Conservation (phyloP, 441 rosid genomes). For the Aquilaria agallochum region DNA sequence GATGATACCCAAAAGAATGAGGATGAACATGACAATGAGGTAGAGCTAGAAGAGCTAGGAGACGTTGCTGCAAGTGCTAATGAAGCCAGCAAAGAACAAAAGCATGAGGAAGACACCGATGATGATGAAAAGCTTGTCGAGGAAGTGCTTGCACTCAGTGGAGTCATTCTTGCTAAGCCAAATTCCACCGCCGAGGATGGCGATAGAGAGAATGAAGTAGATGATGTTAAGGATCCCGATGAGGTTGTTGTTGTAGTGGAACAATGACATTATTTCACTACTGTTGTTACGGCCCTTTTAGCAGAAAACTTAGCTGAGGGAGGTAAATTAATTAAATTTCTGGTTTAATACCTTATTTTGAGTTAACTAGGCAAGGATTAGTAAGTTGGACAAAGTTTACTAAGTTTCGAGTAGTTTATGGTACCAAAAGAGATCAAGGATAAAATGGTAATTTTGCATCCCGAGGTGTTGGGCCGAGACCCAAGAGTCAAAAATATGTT, state of each 20-base stretch:
- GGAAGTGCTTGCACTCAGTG: constrained; percentile 63
- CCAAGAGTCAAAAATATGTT: no score
- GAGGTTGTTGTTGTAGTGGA: constrained; percentile 57
- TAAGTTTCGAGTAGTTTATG: no score
- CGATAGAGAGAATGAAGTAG: constrained; percentile 61
- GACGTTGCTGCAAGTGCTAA: constrained; percentile 78
- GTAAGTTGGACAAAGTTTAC: no score
- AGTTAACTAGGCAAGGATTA: no score
- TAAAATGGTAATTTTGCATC: no score
- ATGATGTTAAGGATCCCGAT: constrained; percentile 63
- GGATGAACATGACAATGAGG: constrained; percentile 64
- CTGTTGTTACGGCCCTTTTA: no score
- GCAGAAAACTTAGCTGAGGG: no score
- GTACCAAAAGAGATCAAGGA: no score
- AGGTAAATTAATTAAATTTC: no score
- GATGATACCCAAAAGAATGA: constrained; percentile 46
- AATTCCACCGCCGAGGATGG: constrained; percentile 59
- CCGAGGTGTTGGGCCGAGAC: no score
- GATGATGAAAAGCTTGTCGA: constrained; percentile 57
- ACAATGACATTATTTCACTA: constrained; percentile 24
- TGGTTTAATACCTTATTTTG: no score
- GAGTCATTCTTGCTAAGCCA: constrained; percentile 52
- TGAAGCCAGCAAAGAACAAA: constrained; percentile 65
- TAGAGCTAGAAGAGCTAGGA: constrained; percentile 71
- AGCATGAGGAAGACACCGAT: constrained; percentile 64